Percentiles rank a stretch among this genome's conserved stretches.
Evolutionary conservation across 495 filamentous ascomycete species (phyloP).

Genomic region (Ramalina intermedia): DNA sequence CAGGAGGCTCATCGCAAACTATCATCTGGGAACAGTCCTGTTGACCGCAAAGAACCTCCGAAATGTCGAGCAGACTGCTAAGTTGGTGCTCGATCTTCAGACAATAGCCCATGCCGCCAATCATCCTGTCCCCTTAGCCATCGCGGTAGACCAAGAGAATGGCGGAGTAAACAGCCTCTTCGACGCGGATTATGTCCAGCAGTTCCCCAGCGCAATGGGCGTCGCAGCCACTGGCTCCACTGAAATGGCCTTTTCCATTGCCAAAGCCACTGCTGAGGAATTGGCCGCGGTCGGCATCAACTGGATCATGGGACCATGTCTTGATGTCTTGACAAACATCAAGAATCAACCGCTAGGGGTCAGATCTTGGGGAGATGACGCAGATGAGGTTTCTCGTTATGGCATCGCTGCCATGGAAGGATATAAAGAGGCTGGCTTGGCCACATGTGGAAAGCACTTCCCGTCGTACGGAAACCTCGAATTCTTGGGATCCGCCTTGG

Average conservation of each 20-base stretch:
- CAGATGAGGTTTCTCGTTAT: constrained; percentile 78
- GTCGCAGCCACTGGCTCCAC: constrained; percentile 71
- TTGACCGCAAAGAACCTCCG: constrained; percentile 84
- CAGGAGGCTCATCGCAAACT: constrained; percentile 66
- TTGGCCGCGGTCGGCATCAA: constrained; percentile 78
- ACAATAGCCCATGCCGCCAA: constrained; percentile 76
- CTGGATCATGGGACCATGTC: constrained; percentile 74
- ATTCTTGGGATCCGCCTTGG: constrained; percentile 69
- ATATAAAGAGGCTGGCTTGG: constrained; percentile 71
- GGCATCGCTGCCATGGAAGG: constrained; percentile 78
- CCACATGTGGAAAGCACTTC: constrained; percentile 84
- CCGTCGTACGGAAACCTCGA: constrained; percentile 88
- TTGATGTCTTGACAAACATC: constrained; percentile 84
- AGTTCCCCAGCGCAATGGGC: constrained; percentile 86
- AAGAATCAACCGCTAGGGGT: constrained; percentile 78
- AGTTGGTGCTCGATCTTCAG: constrained; percentile 70
- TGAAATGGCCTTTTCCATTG: constrained; percentile 63
- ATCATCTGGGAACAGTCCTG: constrained; percentile 71
- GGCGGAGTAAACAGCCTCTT: constrained; percentile 87
- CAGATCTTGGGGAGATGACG: constrained; percentile 69
- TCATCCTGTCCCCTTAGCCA: constrained; percentile 69
- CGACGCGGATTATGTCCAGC: constrained; percentile 79
- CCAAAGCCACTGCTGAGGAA: constrained; percentile 76
- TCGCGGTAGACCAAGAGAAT: constrained; percentile 87
- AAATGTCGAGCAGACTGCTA: constrained; percentile 69